phyloP scores from a whole-genome alignment of 225 moss, liverwort and hornwort genomes.

The Sphagnum tenellum region DNA sequence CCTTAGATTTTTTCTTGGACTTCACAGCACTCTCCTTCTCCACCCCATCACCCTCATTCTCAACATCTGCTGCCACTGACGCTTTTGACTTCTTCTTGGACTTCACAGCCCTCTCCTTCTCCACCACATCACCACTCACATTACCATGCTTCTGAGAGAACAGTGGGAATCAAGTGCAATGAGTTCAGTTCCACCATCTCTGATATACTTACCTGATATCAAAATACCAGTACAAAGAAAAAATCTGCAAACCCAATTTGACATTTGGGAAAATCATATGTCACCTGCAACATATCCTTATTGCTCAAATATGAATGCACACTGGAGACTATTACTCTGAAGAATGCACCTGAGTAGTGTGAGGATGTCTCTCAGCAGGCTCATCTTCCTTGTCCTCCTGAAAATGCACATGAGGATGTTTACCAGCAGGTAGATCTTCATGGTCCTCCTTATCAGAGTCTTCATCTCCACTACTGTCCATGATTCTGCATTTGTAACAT shows the following conservation, averaged over 20 bases:
- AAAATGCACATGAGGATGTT: conserved; percentile 26
- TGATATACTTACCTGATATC: too few relatives aligned
- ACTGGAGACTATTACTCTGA: conserved; percentile 8
- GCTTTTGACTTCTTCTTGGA: too few relatives aligned
- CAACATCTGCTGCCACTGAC: too few relatives aligned
- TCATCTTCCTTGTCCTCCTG: conserved; percentile 68
- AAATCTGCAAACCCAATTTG: too few relatives aligned
- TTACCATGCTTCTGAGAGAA: conserved; percentile 57
- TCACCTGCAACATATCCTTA: conserved; percentile 10
- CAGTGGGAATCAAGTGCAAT: neutral
- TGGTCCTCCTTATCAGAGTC: conserved; percentile 66
- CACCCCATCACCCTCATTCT: too few relatives aligned
- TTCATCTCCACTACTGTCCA: conserved; percentile 66
- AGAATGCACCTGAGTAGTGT: conserved; percentile 27
- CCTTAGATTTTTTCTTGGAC: too few relatives aligned
- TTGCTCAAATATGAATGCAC: neutral
- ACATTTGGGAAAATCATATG: neutral
- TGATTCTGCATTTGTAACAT: conserved; percentile 32
- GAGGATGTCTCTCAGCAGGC: conserved; percentile 58
- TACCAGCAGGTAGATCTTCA: conserved; percentile 63
- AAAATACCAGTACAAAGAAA: too few relatives aligned
- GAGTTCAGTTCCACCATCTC: too few relatives aligned
- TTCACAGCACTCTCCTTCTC: too few relatives aligned
- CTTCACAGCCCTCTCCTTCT: too few relatives aligned
- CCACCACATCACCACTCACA: conserved; percentile 18